Evolutionary conservation across 2,329 filamentous ascomycete species (phyloP), one percentile per base, ranked within the genome.

Genomic region (Monilinia aucupariae): DNA sequence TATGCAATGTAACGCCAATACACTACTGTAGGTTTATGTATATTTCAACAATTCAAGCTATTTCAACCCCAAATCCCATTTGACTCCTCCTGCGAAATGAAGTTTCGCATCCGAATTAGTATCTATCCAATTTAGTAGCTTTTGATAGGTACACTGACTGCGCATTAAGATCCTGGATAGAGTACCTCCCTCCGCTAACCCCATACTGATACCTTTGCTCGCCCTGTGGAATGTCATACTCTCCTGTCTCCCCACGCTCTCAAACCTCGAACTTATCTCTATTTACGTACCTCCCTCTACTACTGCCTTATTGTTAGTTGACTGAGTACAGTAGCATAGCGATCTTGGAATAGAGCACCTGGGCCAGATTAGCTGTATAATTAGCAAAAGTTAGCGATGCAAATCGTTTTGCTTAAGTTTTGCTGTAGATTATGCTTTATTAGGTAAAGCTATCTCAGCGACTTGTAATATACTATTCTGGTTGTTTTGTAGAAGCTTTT

Each of bases 1-100:
- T 22, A 45, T 56, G 39, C 27, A 45, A 27, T 54, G 52, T 37
- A 55, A 54, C 39, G 52, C 37, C 52, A 55, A 13, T 45, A 30
- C 32, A 45, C 43, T 20, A 20, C 27, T 30, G 27, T 32, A 45
- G 17, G 32, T 45, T 22, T 32, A 20, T 41, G 53, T 55, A 9
- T 43, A n/a, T 43, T 32, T 45, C 39, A 13, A 32, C 20, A 43
- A 45, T 32, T 30, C 6, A 7, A 45, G 25, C 12, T 3, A 17
- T 45, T 15, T 55, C n/a, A 17, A 32, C 25, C 32, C 45, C 39
- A 55, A 55, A 32, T 22, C 20, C 22, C 25, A 32, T 45, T 17
- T 39, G 25, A 43, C 10, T 12, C 17, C 25, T 55, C 17, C 6
- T 17, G 20, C 12, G 27, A 6, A 30, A n/a, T 55, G 43, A 17